phyloP scores from a whole-genome alignment of 371 early-diverging fungal species.

The Mucor mucedo region DNA sequence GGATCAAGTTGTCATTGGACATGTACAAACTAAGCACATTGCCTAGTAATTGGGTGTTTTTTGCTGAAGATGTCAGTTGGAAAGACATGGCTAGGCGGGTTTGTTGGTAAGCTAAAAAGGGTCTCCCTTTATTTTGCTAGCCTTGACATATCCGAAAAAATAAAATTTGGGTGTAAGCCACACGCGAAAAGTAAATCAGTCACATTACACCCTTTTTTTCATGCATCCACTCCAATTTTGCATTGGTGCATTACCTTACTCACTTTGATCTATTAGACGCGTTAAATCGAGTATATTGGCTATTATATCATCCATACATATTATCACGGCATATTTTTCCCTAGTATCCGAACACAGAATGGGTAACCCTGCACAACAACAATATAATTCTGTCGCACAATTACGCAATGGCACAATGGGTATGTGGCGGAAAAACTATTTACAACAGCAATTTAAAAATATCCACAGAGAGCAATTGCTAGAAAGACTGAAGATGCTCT shows the following conservation, averaged over 20 bases:
- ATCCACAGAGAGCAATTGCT: too few species aligned
- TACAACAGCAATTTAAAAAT: too few species aligned
- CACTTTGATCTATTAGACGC: too few species aligned
- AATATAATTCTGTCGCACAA: too few species aligned
- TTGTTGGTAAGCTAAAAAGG: background rate
- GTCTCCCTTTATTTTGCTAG: background rate
- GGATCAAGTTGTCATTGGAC: slow-evolving; percentile 28
- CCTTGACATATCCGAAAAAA: background rate
- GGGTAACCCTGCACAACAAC: too few species aligned
- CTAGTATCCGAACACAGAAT: too few species aligned
- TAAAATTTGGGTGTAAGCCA: background rate
- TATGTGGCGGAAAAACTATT: too few species aligned
- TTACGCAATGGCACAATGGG: too few species aligned
- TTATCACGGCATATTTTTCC: too few species aligned
- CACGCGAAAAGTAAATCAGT: background rate
- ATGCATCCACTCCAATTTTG: background rate
- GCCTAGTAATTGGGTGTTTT: slow-evolving; percentile 20
- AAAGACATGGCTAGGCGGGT: slow-evolving; percentile 17
- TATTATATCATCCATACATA: too few species aligned
- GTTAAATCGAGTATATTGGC: too few species aligned
- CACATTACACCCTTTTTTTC: background rate
- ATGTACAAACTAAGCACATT: slow-evolving; percentile 32
- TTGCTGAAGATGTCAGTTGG: slow-evolving; percentile 20
- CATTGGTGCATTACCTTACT: background rate
- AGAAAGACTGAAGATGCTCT: too few species aligned